Evolutionary conservation across 176 grass and related monocot genomes (phyloP), one percentile per base, ranked within the genome.

Genomic region (Olyra latifolia): DNA sequence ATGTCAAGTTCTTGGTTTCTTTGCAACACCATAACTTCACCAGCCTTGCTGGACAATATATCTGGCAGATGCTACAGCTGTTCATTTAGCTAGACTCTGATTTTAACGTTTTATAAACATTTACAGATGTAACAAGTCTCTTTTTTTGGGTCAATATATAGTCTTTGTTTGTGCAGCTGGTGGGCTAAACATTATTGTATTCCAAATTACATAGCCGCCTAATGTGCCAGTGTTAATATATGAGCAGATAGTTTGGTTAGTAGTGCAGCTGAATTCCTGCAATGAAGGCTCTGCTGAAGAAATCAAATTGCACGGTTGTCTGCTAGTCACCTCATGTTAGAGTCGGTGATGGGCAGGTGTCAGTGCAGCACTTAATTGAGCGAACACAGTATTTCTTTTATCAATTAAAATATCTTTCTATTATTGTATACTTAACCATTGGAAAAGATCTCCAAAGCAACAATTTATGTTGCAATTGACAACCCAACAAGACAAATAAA

Each of bases 401-500:
- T 63, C 29, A 40, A 66, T 30, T 54, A 71, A 74, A 82, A 65
- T 30, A 64, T 46, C 38, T 28, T 79, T 56, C 46, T 38, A 12
- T 58, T 66, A 20, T 57, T 35, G 32, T 35, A 35, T 35, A 35
- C 32, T 35, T 35, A 35, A 47, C 69, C n/a, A 20, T 81, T 28
- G 49, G 41, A 38, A 68, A 69, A 61, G 69, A 66, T 66, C 29
- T 58, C 45, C 39, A 72, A 3, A 38, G 17, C 16, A 5, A 46
- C 39, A 19, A 47, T 82, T 10, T 42, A 28, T 66, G 76, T 81
- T 10, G 13, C 22, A 72, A 85, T 47, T 24, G 66, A 78, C 83
- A 89, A 60, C 39, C 49, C 57, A 81, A 77, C 41, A 77, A 50
- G 16, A 20, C 49, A 17, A 59, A 66, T 52, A 59, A 49, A 82